A percentile compares a stretch with the other conserved stretches of the same genome.
phyloP scores from a whole-genome alignment of 2,329 filamentous ascomycete genomes.

The Aspergillus ibericus region DNA sequence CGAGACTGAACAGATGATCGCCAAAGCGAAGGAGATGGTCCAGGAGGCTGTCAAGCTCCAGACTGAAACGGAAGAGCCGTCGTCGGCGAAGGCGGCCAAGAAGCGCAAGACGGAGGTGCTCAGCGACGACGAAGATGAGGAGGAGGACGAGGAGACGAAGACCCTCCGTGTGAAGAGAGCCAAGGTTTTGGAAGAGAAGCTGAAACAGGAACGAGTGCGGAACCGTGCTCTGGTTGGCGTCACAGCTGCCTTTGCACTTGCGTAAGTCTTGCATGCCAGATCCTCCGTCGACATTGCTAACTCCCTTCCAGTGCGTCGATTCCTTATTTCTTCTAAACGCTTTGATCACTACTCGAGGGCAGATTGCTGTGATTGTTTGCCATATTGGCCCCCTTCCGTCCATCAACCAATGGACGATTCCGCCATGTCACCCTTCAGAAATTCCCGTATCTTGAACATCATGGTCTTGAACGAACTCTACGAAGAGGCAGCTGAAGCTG shows the following conservation, averaged over 20 bases:
- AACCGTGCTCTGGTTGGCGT: conserved; percentile 83
- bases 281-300: conserved; percentile 27
- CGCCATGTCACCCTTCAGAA: neutral
- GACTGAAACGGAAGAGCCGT: conserved; percentile 36
- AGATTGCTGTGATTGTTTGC: neutral
- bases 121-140: conserved; percentile 50
- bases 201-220: conserved; percentile 83
- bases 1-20: conserved; percentile 79
- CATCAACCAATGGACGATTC: neutral
- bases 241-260: conserved; percentile 81
- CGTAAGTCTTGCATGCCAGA: conserved; percentile 63
- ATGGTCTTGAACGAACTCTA: conserved; percentile 7
- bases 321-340: conserved; percentile 47
- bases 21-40: conserved; percentile 85
- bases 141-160: conserved; percentile 43
- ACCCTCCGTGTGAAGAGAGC: conserved; percentile 68
- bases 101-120: conserved; percentile 77
- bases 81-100: conserved; percentile 43
- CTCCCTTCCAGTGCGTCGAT: conserved; percentile 42
- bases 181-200: conserved; percentile 67
- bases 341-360: neutral
- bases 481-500: neutral
- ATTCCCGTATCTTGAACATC: neutral
- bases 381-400: neutral
- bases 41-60: conserved; percentile 61